These are phyloP conservation scores for Kickxella alabastrina DNA, from an alignment of 192 early-diverging fungal species.

Conservation along the genomic window DNA sequence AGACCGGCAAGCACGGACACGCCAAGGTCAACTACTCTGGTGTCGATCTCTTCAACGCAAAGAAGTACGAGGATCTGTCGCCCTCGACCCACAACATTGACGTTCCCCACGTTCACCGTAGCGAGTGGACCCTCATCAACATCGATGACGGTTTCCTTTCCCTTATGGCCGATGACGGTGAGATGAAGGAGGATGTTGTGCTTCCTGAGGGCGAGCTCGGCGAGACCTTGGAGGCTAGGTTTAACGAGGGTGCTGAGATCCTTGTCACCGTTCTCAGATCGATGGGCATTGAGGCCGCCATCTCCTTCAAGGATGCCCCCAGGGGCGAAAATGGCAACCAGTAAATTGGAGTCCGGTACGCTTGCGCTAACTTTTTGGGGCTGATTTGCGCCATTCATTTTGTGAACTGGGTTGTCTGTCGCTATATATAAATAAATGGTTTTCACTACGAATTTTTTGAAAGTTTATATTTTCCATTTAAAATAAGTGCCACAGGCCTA, in stretches of 20 bases:
- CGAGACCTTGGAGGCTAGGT: slow-evolving; percentile 65
- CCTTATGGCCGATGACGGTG: slow-evolving; percentile 73
- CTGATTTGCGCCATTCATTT: too few relatives aligned
- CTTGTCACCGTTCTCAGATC: slow-evolving; percentile 79
- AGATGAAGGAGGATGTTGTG: slow-evolving; percentile 96
- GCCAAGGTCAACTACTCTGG: slow-evolving; percentile 97
- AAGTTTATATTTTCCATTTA: neutral
- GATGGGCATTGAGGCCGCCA: slow-evolving; percentile 90
- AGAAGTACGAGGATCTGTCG: slow-evolving; percentile 98
- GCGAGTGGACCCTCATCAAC: slow-evolving; percentile 81
- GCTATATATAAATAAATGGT: too few relatives aligned
- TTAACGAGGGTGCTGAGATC: slow-evolving; percentile 76
- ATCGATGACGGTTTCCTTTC: slow-evolving; percentile 88
- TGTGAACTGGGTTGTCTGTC: too few relatives aligned
- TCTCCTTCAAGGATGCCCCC: slow-evolving; percentile 66
- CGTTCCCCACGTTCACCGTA: slow-evolving; percentile 89
- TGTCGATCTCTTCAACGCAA: slow-evolving; percentile 96
- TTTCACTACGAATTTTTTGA: neutral
- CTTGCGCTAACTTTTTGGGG: too few relatives aligned
- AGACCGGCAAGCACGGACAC: slow-evolving; percentile 99
- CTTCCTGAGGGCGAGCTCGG: slow-evolving; percentile 82
- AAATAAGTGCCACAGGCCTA: too few relatives aligned
- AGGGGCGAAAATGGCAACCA: too few relatives aligned
- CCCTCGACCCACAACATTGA: slow-evolving; percentile 99
- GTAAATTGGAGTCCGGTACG: too few relatives aligned